Percentiles rank a stretch among this genome's conserved stretches.
These are phyloP conservation scores for Candida dajiaensis DNA, from an alignment of 805 yeast genomes.

Conservation along the genomic window DNA sequence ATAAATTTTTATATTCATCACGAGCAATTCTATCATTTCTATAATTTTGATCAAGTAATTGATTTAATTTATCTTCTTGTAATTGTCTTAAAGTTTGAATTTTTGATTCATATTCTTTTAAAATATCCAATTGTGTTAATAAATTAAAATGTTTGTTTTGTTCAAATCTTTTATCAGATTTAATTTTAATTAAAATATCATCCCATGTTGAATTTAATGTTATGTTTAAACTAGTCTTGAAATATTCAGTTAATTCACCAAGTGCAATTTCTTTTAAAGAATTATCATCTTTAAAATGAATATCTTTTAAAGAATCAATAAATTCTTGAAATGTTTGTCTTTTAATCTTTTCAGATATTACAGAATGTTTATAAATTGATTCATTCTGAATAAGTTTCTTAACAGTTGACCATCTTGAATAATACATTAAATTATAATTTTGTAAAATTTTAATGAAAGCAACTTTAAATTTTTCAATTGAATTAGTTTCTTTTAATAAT, in stretches of 20 bases:
- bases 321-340: conserved; percentile 48
- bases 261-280: conserved; percentile 42
- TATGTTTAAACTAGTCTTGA: conserved; percentile 32
- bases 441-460: conserved; percentile 47
- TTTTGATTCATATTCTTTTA: conserved; percentile 42
- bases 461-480: conserved; percentile 48
- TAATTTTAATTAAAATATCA: conserved; percentile 8
- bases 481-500: conserved; percentile 43
- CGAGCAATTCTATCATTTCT: conserved; percentile 63
- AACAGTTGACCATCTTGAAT: conserved; percentile 60
- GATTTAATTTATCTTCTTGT: conserved; percentile 17
- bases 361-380: conserved; percentile 56
- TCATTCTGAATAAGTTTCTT: conserved; percentile 53
- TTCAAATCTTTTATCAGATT: conserved; percentile 44
- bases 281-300: conserved; percentile 20
- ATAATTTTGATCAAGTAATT: conserved; percentile 35
- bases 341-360: conserved; percentile 52
- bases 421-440: conserved; percentile 41
- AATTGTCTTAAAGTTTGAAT: conserved; percentile 23
- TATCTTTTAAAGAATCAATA: conserved; percentile 32
- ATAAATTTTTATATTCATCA: conserved; percentile 44
- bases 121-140: conserved; percentile 53
- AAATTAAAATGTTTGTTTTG: conserved; percentile 51
- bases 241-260: conserved; percentile 44
- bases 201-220: conserved; percentile 18